These are phyloP conservation scores for Eucalyptus curtisii DNA, from an alignment of 345 rosid species.

Conservation along the genomic window DNA sequence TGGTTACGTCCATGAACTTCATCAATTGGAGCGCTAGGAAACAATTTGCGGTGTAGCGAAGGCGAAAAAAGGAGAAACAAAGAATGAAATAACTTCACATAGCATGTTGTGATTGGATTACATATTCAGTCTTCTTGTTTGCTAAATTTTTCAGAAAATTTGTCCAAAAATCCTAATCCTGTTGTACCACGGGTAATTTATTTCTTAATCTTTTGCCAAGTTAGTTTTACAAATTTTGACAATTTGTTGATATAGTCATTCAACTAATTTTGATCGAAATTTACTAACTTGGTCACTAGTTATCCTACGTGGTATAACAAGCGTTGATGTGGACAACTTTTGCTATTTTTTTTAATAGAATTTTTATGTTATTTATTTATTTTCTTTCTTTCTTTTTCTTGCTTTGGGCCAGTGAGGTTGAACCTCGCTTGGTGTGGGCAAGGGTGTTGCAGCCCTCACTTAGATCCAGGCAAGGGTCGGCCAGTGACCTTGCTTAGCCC, in stretches of 20 bases:
- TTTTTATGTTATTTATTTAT: no score
- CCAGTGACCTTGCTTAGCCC: no score
- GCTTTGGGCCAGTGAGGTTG: no score
- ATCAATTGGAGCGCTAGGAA: background rate
- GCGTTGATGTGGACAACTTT: no score
- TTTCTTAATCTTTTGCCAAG: background rate
- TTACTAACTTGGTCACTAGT: no score
- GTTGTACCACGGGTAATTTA: background rate
- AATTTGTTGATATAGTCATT: background rate
- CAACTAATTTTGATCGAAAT: rapidly evolving
- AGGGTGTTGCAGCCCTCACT: no score
- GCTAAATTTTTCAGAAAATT: background rate
- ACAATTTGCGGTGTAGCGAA: background rate
- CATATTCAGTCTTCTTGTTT: background rate
- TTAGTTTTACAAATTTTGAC: no score
- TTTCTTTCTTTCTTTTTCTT: no score
- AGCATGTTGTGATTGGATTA: background rate
- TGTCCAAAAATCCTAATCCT: background rate
- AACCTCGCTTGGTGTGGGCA: no score
- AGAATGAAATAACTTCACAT: background rate
- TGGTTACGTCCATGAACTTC: background rate
- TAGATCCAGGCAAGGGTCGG: no score
- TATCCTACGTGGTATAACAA: background rate
- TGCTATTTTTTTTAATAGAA: background rate
- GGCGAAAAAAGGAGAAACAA: no score